Percentiles rank a stretch among this genome's conserved stretches.
Evolutionary conservation across 768 basidiomycete species (phyloP).

Genomic region (Tricholoma sp.): DNA sequence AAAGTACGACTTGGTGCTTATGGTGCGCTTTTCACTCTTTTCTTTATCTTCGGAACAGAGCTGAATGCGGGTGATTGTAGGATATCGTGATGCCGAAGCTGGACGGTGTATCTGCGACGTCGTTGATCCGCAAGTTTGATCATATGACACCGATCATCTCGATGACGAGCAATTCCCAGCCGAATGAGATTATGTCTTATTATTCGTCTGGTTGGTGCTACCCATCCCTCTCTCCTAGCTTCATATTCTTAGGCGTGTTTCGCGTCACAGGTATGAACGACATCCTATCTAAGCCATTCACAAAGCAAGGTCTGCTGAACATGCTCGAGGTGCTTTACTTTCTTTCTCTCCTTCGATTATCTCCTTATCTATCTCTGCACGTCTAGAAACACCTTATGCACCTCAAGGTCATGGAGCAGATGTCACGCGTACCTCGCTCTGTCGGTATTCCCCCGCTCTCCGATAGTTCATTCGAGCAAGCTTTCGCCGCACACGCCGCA

Average conservation of each 20-base stretch:
- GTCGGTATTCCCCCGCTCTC: conserved; percentile 62
- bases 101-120: conserved; percentile 88
- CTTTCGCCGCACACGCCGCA: conserved; percentile 39
- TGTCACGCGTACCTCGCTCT: conserved; percentile 53
- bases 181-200: conserved; percentile 90
- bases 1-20: conserved; percentile 93
- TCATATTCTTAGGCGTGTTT: not conserved
- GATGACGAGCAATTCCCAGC: conserved; percentile 95
- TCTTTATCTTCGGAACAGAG: not conserved
- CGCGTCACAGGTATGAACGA: conserved; percentile 82
- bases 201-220: conserved; percentile 59
- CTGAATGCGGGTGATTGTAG: conserved; percentile 30
- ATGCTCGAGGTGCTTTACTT: conserved; percentile 74
- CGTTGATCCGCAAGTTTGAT: conserved; percentile 92
- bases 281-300: conserved; percentile 94
- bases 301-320: conserved; percentile 83
- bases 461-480: conserved; percentile 50
- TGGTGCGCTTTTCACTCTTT: conserved; percentile 50
- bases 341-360: not conserved
- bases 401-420: conserved; percentile 79
- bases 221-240: not conserved
- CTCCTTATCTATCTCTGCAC: not conserved
- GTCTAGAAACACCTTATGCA: conserved; percentile 81
- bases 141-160: conserved; percentile 95
- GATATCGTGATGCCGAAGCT: conserved; percentile 94